Base-by-base conservation (phyloP, 768 basidiomycete genomes). In the Tylopilus felleus region DNA sequence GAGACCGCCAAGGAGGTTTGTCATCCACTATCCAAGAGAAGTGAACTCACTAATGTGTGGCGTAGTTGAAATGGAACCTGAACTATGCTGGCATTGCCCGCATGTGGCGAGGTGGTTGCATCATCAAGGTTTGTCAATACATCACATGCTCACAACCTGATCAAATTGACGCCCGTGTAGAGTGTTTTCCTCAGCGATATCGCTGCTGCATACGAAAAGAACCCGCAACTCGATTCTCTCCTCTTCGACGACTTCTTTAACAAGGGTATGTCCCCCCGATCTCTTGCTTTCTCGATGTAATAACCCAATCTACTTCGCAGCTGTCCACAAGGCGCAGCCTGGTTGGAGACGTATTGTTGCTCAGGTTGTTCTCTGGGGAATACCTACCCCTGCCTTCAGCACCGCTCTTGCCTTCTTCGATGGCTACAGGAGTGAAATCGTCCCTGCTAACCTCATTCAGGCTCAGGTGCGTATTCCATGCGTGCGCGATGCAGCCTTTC, bases 101-200 rank as follows among this genome's bases (percentile, higher is more conserved):
- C 63, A 99, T 99, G 94, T 99, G 97, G 97, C 93, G 96, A 66
- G 97, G 97, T 61, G 97, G 97, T 61, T 98, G 96, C 74, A 99
- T 99, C 74, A 98, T 99, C 82, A 96, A 96, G 83, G 89, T 84
- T 42, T 45, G 64, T 51, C 40, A 1, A 19, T 21, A 31, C 21
- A 47, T 42, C 36, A 50, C 56, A 47, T 64, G 67, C 13, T 5
- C n/a, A 47, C 33, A 38, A 14, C 14, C 36, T 21, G 12, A 47
- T 50, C 21, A 21, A n/a, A 51, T 47, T 63, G 47, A 68, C 28
- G 19, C 31, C 16, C 29, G 22, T 39, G n/a, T 51, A 45, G 87
- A 88, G 85, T 65, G 95, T 98, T 64, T 97, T 98, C 86, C 81
- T 98, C 50, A 82, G 87, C 60, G 95, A 98, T 70, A 96, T 97